A percentile compares a stretch with the other conserved stretches of the same genome.
These are phyloP conservation scores for Ramichloridium luteum DNA, from an alignment of 2,329 filamentous ascomycete species.

Conservation along the genomic window DNA sequence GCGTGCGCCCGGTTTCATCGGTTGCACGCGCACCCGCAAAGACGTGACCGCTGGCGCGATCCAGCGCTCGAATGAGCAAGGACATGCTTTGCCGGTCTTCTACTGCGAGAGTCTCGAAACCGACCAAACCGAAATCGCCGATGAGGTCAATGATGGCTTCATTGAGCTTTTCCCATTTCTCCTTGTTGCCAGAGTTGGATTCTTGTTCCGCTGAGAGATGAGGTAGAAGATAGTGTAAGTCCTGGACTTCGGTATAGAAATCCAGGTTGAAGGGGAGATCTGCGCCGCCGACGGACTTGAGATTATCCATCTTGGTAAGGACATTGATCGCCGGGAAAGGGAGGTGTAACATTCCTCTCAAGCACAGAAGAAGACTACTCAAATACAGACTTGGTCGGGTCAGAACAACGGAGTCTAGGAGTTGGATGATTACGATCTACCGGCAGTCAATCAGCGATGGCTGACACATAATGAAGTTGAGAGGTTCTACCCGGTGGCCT, in stretches of 20 bases:
- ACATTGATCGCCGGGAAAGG: conserved; percentile 93
- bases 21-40: conserved; percentile 84
- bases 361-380: conserved; percentile 79
- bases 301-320: conserved; percentile 93
- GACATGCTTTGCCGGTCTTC: conserved; percentile 98
- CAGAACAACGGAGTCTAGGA: conserved; percentile 87
- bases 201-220: conserved; percentile 65
- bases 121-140: conserved; percentile 78
- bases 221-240: conserved; percentile 72
- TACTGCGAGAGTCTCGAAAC: conserved; percentile 85
- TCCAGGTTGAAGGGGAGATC: conserved; percentile 89
- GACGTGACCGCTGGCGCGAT: conserved; percentile 83
- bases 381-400: conserved; percentile 91
- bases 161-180: conserved; percentile 74
- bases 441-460: conserved; percentile 26
- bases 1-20: conserved; percentile 49
- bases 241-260: conserved; percentile 95
- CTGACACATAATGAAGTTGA: no score
- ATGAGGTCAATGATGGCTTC: conserved; percentile 76
- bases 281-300: conserved; percentile 57
- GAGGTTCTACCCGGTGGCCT: conserved; percentile 67
- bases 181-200: conserved; percentile 20
- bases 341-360: conserved; percentile 96
- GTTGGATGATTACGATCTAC: conserved; percentile 82
- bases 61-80: conserved; percentile 75